Evolutionary conservation across 768 basidiomycete species (phyloP), one percentile per base, ranked within the genome.

Genomic region (Kwoniella europaea): DNA sequence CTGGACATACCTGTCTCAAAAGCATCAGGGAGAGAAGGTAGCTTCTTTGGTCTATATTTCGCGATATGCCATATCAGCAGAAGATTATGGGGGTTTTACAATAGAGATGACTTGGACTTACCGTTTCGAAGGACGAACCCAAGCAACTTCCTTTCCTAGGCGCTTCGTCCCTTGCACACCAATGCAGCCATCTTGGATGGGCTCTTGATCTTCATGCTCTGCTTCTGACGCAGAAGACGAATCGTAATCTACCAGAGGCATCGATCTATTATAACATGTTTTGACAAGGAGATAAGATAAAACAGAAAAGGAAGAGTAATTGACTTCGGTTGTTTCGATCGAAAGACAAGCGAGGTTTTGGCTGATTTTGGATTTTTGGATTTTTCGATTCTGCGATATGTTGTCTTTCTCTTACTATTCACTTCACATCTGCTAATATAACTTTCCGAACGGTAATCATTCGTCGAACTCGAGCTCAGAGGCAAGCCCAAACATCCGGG

Each of bases 211-310:
- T 63, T 53, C 59, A 68, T 63, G 52, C 50, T 69, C 68, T 44
- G 72, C 63, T 13, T 63, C 56, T 27, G 71, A 72, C 29, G 24
- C 46, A n/a, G 60, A 53, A 43, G 65, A 65, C 46, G 73, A 74
- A 55, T 60, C 62, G 50, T 74, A 74, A 10, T 71, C 70, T 15
- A 74, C 74, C 44, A 74, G 55, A 46, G 69, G 67, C 74, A 74
- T 74, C 53, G 27, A 22, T 56, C 20, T 2, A 24, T 9, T 4
- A 58, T 27, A 56, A n/a, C 54, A 55, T 24, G 20, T 22, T 9
- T 35, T 6, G 54, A 12, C 3, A 12, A 22, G 10, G 3, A 55
- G 54, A 55, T 20, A 22, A 58, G 43, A 62, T 43, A 20, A 50
- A 20, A 20, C 35, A 2, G 20, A 44, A 43, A 16, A 20, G 16